phyloP scores from a whole-genome alignment of 192 early-diverging fungal species.

The Coemansia umbellata region DNA sequence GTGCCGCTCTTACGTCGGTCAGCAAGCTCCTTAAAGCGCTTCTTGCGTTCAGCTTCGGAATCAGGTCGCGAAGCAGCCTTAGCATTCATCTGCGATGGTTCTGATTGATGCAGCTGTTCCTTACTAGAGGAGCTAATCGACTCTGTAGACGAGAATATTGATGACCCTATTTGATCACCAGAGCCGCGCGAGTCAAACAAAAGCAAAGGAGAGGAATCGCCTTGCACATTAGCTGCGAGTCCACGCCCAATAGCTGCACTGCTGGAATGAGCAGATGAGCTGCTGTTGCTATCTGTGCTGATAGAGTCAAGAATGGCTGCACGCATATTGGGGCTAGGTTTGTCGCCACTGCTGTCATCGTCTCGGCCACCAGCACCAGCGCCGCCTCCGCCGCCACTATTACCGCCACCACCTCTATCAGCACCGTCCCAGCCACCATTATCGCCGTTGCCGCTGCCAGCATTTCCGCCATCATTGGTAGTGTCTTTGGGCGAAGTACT shows the following conservation, averaged over 20 bases:
- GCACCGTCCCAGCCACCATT: not conserved
- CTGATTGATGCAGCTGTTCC: not conserved
- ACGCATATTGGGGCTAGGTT: slow-evolving; percentile 25
- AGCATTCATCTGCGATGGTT: slow-evolving; percentile 2
- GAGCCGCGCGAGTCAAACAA: slow-evolving; percentile 30
- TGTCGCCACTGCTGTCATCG: slow-evolving; percentile 19
- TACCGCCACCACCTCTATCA: not conserved
- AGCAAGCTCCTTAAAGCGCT: slow-evolving; percentile 32
- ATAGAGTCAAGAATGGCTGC: slow-evolving; percentile 15
- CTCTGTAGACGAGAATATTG: slow-evolving; percentile 42
- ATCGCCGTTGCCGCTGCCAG: not conserved
- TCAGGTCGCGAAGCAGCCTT: slow-evolving; percentile 13
- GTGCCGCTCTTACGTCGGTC: slow-evolving; percentile 50
- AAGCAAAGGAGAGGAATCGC: slow-evolving; percentile 4
- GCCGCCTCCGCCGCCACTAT: not conserved
- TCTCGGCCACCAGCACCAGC: slow-evolving; percentile 4
- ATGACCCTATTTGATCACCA: slow-evolving; percentile 29
- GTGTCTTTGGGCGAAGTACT: not conserved
- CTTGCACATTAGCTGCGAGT: slow-evolving; percentile 23
- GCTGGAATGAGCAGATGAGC: slow-evolving; percentile 33
- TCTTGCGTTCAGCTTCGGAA: slow-evolving; percentile 25
- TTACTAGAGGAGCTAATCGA: slow-evolving; percentile 3
- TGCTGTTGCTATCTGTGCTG: slow-evolving; percentile 30
- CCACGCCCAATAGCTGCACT: slow-evolving; percentile 22
- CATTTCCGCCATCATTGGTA: not conserved